These are phyloP conservation scores for Casuarina equisetifolia DNA, from an alignment of 306 rosid species.

Conservation along the genomic window DNA sequence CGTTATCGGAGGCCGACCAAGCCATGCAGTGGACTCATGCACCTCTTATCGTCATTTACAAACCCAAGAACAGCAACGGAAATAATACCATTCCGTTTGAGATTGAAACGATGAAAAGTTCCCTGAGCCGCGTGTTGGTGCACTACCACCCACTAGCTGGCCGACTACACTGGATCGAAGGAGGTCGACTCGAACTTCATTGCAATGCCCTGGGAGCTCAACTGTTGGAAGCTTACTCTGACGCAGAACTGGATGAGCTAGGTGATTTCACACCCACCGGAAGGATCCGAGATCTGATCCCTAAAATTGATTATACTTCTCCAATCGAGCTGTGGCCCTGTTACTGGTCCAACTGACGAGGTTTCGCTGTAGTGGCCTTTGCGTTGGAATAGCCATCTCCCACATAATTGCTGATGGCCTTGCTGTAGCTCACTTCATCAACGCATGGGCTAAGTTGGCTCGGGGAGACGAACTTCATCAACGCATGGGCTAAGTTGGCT, in stretches of 20 bases:
- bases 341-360: too few species aligned
- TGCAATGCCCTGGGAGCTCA: slow-evolving; percentile 24
- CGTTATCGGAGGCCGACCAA: slow-evolving; percentile 8
- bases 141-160: slow-evolving; percentile 36
- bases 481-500: not conserved
- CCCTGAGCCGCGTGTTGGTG: slow-evolving; percentile 20
- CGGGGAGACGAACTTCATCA: not conserved
- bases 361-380: not conserved
- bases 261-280: slow-evolving; percentile 28
- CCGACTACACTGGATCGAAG: not conserved
- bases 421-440: not conserved
- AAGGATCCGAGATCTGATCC: slow-evolving; percentile 10
- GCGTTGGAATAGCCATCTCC: not conserved
- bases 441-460: not conserved
- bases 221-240: slow-evolving; percentile 19
- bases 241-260: not conserved
- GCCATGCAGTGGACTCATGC: not conserved
- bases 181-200: not conserved
- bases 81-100: not conserved
- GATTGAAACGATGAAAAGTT: slow-evolving; percentile 9
- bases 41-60: slow-evolving; percentile 22
- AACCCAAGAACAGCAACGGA: not conserved
- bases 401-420: slow-evolving; percentile 11
- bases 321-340: not conserved
- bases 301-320: slow-evolving; percentile 7